Base-by-base conservation (phyloP, 2,329 filamentous ascomycete genomes). In the Phaeosphaeria sp. region DNA sequence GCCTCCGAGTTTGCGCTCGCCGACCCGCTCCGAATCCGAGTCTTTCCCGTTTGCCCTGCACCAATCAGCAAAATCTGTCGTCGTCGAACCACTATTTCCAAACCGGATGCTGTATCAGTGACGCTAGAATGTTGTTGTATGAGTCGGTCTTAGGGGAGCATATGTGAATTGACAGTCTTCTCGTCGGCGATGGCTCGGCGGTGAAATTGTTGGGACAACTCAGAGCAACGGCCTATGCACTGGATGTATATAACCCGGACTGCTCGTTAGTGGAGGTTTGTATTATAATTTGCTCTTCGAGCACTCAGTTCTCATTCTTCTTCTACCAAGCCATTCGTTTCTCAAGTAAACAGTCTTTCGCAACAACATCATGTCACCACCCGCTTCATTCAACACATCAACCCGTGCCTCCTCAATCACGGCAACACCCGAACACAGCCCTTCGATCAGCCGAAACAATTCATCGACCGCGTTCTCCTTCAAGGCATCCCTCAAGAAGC, bases 401-500 rank as follows among this genome's bases (percentile, higher is more conserved):
- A 56, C 46, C 15, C 55, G 53, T 24, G 44, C 39, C 47, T 53
- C 53, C 20, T 63, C 63, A 11, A 24, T 59, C 3, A 53, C 60
- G 15, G 33, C 30, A 2, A 30, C 51, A 17, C 42, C 43, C 27
- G 43, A 33, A 11, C 40, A 21, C 45, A 44, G 52, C 13, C 20
- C 42, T 25, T 51, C 57, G 6, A n/a, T 46, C 20, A 55, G 27
- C 33, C 59, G 51, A 17, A 47, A 39, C 36, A 39, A 39, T 15
- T n/a, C 36, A 15, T 17, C 36, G 15, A 3, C 36, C 24, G 59
- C 56, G 13, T 55, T 53, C 9, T 63, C 63, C 7, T 39, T 72
- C 22, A 66, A 60, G 33, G 55, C 67, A 18, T 59, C 62, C 2
- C 55, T 76, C 27, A 75, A 74, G 55, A 74, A 74, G 55, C 74